Percentiles rank a stretch among this genome's conserved stretches.
phyloP scores from a whole-genome alignment of 805 yeast genomes.

The Schizosaccharomyces lindneri region DNA sequence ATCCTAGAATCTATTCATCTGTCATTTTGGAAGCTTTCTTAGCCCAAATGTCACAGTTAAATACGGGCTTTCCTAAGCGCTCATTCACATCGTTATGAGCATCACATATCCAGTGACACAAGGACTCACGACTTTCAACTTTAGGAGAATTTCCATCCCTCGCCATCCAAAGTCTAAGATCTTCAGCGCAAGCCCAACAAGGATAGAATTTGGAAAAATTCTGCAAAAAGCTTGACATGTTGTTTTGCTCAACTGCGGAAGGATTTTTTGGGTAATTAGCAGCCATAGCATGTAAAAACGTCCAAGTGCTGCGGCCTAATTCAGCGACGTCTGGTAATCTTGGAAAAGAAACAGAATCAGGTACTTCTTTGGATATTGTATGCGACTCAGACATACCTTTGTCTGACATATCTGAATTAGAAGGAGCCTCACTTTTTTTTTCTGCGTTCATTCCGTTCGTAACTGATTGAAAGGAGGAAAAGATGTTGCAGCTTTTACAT shows the following conservation, averaged over 20 bases:
- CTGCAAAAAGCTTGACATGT: constrained; percentile 42
- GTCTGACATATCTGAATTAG: not conserved
- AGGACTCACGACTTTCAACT: constrained; percentile 32
- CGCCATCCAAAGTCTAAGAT: constrained; percentile 39
- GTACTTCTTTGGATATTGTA: constrained; percentile 5
- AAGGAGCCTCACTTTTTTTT: not conserved
- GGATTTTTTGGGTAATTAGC: constrained; percentile 69
- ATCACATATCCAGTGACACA: constrained; percentile 78
- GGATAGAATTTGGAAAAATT: constrained; percentile 69
- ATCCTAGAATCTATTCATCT: not conserved
- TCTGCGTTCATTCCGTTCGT: not conserved
- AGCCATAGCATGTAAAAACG: constrained; percentile 68
- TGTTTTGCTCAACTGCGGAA: constrained; percentile 31
- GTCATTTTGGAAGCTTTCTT: constrained; percentile 13
- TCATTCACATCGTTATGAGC: constrained; percentile 87
- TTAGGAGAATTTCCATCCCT: constrained; percentile 22
- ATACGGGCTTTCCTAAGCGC: constrained; percentile 62
- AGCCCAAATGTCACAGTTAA: constrained; percentile 77
- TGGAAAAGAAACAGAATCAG: constrained; percentile 15
- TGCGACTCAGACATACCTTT: not conserved
- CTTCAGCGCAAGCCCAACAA: constrained; percentile 80
- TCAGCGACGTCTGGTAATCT: constrained; percentile 72
- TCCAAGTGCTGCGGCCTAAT: constrained; percentile 78
- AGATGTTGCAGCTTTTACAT: constrained; percentile 22
- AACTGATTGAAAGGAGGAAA: constrained; percentile 1